Base-by-base conservation (phyloP, 139 green algal species). In the Coelastrella sp. region DNA sequence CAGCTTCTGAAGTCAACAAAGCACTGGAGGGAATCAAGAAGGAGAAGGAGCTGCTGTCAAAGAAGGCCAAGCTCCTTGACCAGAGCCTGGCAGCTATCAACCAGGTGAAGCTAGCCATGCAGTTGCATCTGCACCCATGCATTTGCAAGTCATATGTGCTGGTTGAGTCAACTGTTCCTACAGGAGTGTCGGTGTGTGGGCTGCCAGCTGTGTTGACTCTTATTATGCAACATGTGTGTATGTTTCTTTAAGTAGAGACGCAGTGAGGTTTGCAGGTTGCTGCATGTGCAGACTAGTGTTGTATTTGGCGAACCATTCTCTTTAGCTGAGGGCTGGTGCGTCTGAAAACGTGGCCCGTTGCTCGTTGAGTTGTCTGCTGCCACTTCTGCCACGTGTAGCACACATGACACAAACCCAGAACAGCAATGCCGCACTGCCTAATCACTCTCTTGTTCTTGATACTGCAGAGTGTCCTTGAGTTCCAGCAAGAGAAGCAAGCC, bases 401-500 rank as follows among this genome's bases (percentile, higher is more conserved):
- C 32, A 47, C 32, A 47, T 47, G 32, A 47, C 32, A 47, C 32
- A 47, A 47, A 47, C 32, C 32, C 32, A 47, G 32, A 47, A 47
- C 32, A 47, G 32, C 32, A 47, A 47, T 47, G 32, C 32, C 32
- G 32, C 32, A 47, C 7, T 61, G 83, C 7, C 66, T 64, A 71
- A 10, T 13, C 71, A 54, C 56, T 68, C 7, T n/a, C 68, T 20
- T 71, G 47, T 5, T 85, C 56, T 74, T 20, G 64, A 22, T 73
- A 16, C n/a, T 88, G 77, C 89, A 93, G 82, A 95, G 97, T 71
- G 96, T 97, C 23, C 86, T 94, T 5, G 95, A 96, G 66, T 98
- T 98, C 92, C 94, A 98, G 92, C 94, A 95, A 83, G 95, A 97
- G 94, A 99, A 98, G 92, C 97, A 99, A 90, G 90, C 54, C 4